Percentiles rank a stretch among this genome's conserved stretches.
Evolutionary conservation across 1,284 basidiomycete species (phyloP).

Genomic region (Malassezia brasiliensis): DNA sequence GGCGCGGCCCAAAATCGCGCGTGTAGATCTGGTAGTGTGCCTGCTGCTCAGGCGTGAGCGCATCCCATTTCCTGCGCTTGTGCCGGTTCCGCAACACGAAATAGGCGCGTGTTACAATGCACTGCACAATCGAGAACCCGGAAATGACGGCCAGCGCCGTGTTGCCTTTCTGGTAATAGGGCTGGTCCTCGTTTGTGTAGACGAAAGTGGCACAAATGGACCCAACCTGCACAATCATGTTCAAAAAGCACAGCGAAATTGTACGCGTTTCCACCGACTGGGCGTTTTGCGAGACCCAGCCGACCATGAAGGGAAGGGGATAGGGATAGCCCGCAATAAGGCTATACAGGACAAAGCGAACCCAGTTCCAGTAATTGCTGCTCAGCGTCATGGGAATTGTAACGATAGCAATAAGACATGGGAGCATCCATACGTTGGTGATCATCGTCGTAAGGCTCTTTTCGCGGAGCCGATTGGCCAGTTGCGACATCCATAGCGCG

Average conservation of each 20-base stretch:
- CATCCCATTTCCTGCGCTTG: background rate
- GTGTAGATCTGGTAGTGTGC: background rate
- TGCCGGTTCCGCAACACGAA: background rate
- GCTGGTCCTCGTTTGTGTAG: constrained; percentile 27
- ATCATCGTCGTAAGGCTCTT: constrained; percentile 6
- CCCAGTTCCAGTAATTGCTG: constrained; percentile 17
- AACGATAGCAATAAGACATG: constrained; percentile 12
- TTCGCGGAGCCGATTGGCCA: constrained; percentile 17
- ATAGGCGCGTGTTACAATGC: background rate
- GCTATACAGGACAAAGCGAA: constrained; percentile 22
- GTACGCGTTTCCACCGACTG: constrained; percentile 26
- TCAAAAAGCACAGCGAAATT: constrained; percentile 26
- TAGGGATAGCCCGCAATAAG: constrained; percentile 22
- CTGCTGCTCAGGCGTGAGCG: background rate
- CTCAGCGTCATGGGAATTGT: constrained; percentile 3
- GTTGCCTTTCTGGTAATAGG: constrained; percentile 32
- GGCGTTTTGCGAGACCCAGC: constrained; percentile 19
- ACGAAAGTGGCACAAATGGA: constrained; percentile 24
- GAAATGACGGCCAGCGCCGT: constrained; percentile 21
- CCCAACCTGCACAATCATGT: constrained; percentile 31
- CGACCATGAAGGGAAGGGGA: constrained; percentile 2
- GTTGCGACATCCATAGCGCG: constrained; percentile 19
- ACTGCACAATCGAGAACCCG: constrained; percentile 20
- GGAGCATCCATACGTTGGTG: constrained; percentile 13
- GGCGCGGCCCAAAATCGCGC: background rate